Evolutionary conservation across 352 stramenopile genomes (phyloP).

Genomic region (Pythium folliculosum): DNA sequence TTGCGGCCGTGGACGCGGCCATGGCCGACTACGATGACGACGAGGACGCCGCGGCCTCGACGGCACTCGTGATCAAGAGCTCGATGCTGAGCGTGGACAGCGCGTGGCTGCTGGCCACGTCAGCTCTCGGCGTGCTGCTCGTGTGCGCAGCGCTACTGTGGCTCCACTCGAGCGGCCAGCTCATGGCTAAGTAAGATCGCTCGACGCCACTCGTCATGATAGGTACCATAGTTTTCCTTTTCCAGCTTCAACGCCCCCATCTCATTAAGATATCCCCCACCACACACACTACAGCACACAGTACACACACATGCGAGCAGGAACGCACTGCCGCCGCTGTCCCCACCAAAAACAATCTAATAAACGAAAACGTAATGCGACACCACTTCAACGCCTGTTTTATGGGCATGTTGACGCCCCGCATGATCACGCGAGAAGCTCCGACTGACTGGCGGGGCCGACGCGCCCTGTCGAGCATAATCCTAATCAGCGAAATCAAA

Average conservation of each 20-base stretch:
- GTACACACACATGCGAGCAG: neutral
- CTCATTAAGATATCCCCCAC: neutral
- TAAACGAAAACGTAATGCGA: too few species aligned
- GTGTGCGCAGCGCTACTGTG: slow-evolving; percentile 13
- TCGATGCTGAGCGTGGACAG: slow-evolving; percentile 9
- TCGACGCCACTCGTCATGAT: neutral
- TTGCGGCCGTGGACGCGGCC: slow-evolving; percentile 18
- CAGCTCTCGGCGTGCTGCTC: slow-evolving; percentile 13
- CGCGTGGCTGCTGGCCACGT: slow-evolving; percentile 14
- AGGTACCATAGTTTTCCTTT: slow-evolving; percentile 9
- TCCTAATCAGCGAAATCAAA: neutral
- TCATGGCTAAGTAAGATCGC: slow-evolving; percentile 11
- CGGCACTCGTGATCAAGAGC: slow-evolving; percentile 6
- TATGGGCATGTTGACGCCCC: slow-evolving; percentile 10
- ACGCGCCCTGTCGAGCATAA: neutral
- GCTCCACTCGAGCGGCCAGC: slow-evolving; percentile 19
- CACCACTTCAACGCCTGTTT: neutral
- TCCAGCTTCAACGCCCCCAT: neutral
- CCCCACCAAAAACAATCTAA: too few species aligned
- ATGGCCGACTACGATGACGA: slow-evolving; percentile 8
- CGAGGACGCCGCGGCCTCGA: neutral
- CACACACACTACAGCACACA: neutral
- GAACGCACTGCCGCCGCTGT: neutral
- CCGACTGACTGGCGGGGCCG: too few species aligned
- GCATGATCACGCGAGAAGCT: slow-evolving; percentile 1